phyloP scores from a whole-genome alignment of 148 eudicot genomes.

The Euryodendron excelsum region DNA sequence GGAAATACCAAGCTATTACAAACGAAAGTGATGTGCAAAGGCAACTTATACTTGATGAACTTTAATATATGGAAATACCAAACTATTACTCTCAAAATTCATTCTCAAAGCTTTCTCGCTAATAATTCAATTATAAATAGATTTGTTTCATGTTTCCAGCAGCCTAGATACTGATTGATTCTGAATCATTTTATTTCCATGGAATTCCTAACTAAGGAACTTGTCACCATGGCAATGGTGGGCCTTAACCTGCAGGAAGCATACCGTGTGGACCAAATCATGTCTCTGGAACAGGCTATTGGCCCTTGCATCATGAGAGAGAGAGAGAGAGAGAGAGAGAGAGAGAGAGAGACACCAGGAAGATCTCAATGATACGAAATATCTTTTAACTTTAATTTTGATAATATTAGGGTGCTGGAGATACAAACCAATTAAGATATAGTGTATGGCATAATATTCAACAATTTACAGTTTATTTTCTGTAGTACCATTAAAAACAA shows the following conservation, averaged over 20 bases:
- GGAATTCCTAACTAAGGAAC: not conserved
- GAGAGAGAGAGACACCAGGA: not conserved
- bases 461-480: too few species aligned
- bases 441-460: too few species aligned
- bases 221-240: not conserved
- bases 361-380: not conserved
- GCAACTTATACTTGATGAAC: too few species aligned
- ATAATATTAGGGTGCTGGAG: too few species aligned
- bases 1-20: too few species aligned
- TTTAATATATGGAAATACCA: too few species aligned
- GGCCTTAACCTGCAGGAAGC: constrained; percentile 12
- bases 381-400: too few species aligned
- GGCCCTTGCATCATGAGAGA: not conserved
- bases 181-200: not conserved
- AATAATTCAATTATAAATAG: not conserved
- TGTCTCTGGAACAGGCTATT: constrained; percentile 4
- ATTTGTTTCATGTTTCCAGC: not conserved
- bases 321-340: constrained; percentile 10
- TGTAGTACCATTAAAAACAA: too few species aligned
- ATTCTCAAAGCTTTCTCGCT: too few species aligned
- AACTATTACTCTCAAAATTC: too few species aligned
- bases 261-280: constrained; percentile 17
- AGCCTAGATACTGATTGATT: not conserved
- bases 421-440: too few species aligned
- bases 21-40: too few species aligned